Conservation (phyloP, 306 rosid genomes). For the Astragalus membranaceus region DNA sequence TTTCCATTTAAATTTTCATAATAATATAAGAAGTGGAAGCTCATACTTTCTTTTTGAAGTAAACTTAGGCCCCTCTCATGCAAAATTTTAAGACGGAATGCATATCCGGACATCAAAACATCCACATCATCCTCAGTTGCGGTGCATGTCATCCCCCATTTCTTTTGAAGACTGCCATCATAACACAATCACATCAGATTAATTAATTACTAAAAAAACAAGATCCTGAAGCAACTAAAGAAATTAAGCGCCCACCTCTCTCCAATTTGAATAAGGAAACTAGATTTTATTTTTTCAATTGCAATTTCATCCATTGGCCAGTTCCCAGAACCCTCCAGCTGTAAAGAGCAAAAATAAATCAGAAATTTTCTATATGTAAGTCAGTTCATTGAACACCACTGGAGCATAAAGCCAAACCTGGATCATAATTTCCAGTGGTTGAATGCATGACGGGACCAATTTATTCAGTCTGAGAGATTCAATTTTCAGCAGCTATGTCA, state of each 20-base stretch:
- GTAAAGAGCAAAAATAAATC: conserved; percentile 22
- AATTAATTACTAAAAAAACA: conserved; percentile 11
- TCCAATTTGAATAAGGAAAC: conserved; percentile 88
- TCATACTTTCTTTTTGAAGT: conserved; percentile 58
- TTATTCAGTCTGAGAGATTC: conserved; percentile 34
- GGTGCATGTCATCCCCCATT: conserved; percentile 64
- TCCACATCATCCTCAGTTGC: conserved; percentile 77
- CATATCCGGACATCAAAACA: conserved; percentile 78
- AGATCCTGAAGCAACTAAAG: conserved; percentile 1
- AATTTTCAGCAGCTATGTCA: too few species aligned
- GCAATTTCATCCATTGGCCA: conserved; percentile 97
- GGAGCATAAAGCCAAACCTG: conserved; percentile 52
- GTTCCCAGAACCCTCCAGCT: conserved; percentile 97
- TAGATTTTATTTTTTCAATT: conserved; percentile 78
- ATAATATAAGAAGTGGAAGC: conserved; percentile 16
- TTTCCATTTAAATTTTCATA: conserved; percentile 15
- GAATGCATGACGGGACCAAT: conserved; percentile 65
- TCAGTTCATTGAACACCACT: not conserved
- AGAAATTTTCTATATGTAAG: not conserved
- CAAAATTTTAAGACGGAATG: conserved; percentile 82
- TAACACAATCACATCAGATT: conserved; percentile 28
- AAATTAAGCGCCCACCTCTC: conserved; percentile 51
- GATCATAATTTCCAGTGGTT: conserved; percentile 84
- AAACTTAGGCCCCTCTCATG: conserved; percentile 91
- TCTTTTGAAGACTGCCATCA: conserved; percentile 72